Conservation (phyloP, 345 rosid genomes). For the Arabis alpina region DNA sequence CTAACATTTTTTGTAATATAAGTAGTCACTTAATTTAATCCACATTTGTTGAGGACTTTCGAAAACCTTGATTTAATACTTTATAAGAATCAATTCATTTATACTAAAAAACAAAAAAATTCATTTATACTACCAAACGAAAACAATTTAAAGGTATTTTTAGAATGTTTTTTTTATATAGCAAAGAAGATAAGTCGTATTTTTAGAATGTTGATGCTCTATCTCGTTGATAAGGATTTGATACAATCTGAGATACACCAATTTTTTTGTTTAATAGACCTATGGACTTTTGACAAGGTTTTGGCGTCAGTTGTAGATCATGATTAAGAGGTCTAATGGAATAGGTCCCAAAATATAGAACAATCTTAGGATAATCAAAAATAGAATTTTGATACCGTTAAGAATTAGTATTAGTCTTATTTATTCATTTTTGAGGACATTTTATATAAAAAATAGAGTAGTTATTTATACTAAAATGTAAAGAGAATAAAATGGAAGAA, state of each 20-base stretch:
- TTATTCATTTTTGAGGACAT: not conserved
- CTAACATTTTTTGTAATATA: not conserved
- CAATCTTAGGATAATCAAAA: constrained; percentile 34
- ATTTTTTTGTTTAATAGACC: not conserved
- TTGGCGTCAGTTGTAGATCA: constrained; percentile 26
- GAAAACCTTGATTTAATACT: too few relatives aligned
- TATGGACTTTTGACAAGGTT: constrained; percentile 26
- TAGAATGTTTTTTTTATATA: too few relatives aligned
- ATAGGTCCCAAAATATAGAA: constrained; percentile 31
- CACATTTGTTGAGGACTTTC: not conserved
- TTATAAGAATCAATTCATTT: too few relatives aligned
- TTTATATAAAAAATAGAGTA: not conserved
- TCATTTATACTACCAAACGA: too few relatives aligned
- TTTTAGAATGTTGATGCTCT: too few relatives aligned
- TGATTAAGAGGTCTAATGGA: constrained; percentile 34
- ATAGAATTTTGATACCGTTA: constrained; percentile 5
- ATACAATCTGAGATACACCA: too few relatives aligned
- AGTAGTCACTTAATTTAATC: not conserved
- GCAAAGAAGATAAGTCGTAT: too few relatives aligned
- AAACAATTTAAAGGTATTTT: too few relatives aligned
- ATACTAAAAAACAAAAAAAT: too few relatives aligned
- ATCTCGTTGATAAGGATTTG: too few relatives aligned
- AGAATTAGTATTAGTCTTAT: constrained; percentile 3
- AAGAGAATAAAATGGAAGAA: not conserved
- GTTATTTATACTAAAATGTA: not conserved